phyloP scores from a whole-genome alignment of 139 green algal species.

The Zygnema circumcarinatum region DNA sequence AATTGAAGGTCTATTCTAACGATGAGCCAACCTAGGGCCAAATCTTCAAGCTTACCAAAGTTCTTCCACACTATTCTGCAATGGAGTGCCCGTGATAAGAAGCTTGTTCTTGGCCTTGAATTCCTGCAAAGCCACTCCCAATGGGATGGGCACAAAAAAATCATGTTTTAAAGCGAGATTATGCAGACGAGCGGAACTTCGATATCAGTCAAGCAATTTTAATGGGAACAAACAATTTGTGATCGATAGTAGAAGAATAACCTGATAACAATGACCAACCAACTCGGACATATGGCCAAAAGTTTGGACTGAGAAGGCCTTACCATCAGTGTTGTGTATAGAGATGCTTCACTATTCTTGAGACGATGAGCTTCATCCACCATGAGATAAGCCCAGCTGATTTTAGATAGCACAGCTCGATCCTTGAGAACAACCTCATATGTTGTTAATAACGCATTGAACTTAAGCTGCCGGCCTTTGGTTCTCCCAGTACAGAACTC shows the following conservation, averaged over 20 bases:
- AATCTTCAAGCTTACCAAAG: constrained; percentile 86
- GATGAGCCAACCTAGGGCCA: too few species aligned
- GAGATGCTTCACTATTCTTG: constrained; percentile 87
- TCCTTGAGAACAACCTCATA: constrained; percentile 94
- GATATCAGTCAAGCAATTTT: too few species aligned
- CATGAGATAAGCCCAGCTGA: constrained; percentile 86
- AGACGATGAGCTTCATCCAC: constrained; percentile 84
- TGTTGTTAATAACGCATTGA: constrained; percentile 85
- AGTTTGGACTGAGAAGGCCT: too few species aligned
- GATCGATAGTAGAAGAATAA: too few species aligned
- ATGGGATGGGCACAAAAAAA: constrained; percentile 11
- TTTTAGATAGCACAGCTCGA: constrained; percentile 58
- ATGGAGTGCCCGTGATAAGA: constrained; percentile 87
- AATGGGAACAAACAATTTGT: too few species aligned
- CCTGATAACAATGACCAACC: too few species aligned
- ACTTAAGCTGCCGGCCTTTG: constrained; percentile 65
- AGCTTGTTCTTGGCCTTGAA: constrained; percentile 86
- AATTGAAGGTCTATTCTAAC: too few species aligned
- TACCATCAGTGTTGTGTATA: constrained; percentile 72
- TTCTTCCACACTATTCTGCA: constrained; percentile 82
- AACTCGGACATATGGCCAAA: too few species aligned
- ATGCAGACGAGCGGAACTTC: too few species aligned
- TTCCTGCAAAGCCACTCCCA: constrained; percentile 35
- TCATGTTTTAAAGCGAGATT: too few species aligned
- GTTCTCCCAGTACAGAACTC: constrained; percentile 65